These are phyloP conservation scores for Cyclotella baltica DNA, from an alignment of 108 stramenopile species.

Conservation along the genomic window DNA sequence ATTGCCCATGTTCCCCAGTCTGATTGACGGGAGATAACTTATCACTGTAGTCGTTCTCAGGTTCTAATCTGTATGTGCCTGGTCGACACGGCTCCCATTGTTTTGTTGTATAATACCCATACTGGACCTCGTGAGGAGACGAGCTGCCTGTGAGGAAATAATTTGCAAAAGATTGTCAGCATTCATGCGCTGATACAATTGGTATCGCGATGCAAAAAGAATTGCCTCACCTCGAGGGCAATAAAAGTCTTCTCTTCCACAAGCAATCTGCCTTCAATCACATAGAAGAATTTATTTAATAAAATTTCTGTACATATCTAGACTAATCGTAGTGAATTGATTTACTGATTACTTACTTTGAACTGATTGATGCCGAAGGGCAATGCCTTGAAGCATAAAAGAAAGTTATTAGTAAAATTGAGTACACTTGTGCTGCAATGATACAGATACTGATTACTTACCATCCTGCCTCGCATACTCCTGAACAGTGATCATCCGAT, in stretches of 20 bases:
- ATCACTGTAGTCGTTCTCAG: constrained; percentile 3
- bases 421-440: no score
- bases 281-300: background rate
- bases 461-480: constrained; percentile 33
- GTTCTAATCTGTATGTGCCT: constrained; percentile 28
- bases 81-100: constrained; percentile 43
- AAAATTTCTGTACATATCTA: background rate
- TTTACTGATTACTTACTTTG: constrained; percentile 10
- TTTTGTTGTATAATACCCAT: constrained; percentile 38
- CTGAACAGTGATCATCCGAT: constrained; percentile 30
- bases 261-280: constrained; percentile 34
- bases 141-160: constrained; percentile 16
- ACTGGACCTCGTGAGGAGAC: constrained; percentile 22
- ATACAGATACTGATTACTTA: no score
- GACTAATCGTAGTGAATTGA: background rate
- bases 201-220: background rate
- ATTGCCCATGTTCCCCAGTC: constrained; percentile 3
- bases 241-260: constrained; percentile 31
- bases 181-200: background rate
- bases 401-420: no score
- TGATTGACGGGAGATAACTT: constrained; percentile 19
- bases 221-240: constrained; percentile 29
- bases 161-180: background rate
- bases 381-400: no score
- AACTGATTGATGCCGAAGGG: constrained; percentile 21